Evolutionary conservation across 2,329 filamentous ascomycete species (phyloP), one percentile per base, ranked within the genome.

Genomic region (Leptographium lundbergii): DNA sequence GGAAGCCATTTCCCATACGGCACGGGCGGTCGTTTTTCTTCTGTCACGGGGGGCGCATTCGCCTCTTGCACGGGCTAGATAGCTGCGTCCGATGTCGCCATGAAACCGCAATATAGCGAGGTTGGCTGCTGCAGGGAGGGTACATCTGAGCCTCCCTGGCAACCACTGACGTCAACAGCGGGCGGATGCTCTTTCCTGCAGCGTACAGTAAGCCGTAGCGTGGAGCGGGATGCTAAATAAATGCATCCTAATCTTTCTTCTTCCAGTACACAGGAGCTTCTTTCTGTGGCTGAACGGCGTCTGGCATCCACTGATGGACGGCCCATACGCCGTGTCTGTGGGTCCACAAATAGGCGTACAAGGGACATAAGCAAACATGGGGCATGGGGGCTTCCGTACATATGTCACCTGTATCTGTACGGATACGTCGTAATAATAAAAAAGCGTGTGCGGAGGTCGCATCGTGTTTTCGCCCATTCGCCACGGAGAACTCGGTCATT

Each of bases 401-500:
- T 50, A 27, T 13, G 6, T 17, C 32, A 24, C 48, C 7, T 22
- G 13, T n/a, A n/a, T n/a, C n/a, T n/a, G n/a, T n/a, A n/a, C n/a
- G n/a, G n/a, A n/a, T n/a, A n/a, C n/a, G n/a, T n/a, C n/a, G n/a
- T 14, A 25, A 51, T 51, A n/a, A 17, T 14, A 51, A 29, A 51
- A 51, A 51, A 14, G 25, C 13, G 24, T 6, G 17, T 17, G 48
- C 29, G 51, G 51, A 54, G 51, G 29, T 54, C 6, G 19, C 22
- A 39, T 55, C 53, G n/a, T 27, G 22, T 17, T 22, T 24, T 57
- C 55, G 55, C 45, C 55, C 45, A 57, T 57, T 57, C 55, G 55
- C 55, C 22, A 29, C 48, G 42, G 29, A 36, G 25, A 25, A 45
- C 45, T 50, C 55, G 55, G 55, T 22, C 55, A 19, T 29, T 50